Evolutionary conservation across 2,329 filamentous ascomycete genomes (phyloP).

Genomic region (Sclerotinia spermophila): DNA sequence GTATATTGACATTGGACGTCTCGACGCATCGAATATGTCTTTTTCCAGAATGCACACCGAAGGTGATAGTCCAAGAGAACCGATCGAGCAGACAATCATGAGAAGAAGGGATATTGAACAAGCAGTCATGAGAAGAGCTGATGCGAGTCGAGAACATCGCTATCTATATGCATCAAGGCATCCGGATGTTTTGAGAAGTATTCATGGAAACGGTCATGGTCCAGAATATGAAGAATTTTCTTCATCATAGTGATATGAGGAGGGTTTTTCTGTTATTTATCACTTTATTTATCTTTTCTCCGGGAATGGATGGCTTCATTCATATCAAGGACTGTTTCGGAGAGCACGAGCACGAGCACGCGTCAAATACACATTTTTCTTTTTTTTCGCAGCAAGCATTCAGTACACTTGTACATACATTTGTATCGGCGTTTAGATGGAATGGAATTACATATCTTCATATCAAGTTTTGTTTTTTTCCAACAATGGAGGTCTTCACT

Average conservation of each 20-base stretch:
- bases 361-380: background rate
- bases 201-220: background rate
- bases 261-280: background rate
- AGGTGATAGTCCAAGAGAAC: background rate
- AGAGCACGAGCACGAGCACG: no score
- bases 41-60: background rate
- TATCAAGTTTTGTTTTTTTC: constrained; percentile 2
- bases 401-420: background rate
- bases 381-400: background rate
- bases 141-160: background rate
- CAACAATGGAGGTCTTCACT: background rate
- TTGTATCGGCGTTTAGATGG: constrained; percentile 5
- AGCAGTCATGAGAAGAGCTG: background rate
- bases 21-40: background rate
- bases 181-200: background rate
- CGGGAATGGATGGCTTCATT: background rate
- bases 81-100: background rate
- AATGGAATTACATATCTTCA: constrained; percentile 1
- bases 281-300: background rate
- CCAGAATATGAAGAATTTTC: background rate
- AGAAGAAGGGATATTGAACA: background rate
- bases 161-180: background rate
- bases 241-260: background rate
- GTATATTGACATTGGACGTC: background rate
- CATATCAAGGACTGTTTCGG: no score